phyloP scores from a whole-genome alignment of 2,329 filamentous ascomycete genomes.

The Xylariaceae sp. region DNA sequence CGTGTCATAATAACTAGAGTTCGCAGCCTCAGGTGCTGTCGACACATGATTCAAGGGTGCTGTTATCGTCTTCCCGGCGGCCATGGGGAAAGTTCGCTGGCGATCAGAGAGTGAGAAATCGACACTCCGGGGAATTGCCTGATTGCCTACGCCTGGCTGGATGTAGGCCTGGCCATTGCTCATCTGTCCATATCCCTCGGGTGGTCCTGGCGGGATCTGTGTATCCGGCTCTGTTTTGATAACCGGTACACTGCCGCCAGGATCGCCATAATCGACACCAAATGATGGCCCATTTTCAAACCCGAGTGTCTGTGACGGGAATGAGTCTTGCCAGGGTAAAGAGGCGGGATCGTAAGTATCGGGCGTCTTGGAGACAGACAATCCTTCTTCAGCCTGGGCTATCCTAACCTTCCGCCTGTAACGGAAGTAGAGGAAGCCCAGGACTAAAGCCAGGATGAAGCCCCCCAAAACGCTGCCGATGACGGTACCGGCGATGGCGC shows the following conservation, averaged over 20 bases:
- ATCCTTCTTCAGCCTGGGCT: constrained; percentile 22
- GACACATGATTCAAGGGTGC: constrained; percentile 21
- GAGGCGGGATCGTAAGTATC: constrained; percentile 14
- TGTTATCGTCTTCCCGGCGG: constrained; percentile 17
- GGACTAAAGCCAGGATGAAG: constrained; percentile 27
- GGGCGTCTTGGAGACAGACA: constrained; percentile 19
- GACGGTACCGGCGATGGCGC: constrained; percentile 32
- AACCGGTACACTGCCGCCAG: constrained; percentile 16
- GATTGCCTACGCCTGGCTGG: constrained; percentile 18
- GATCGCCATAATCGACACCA: constrained; percentile 21
- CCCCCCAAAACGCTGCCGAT: constrained; percentile 31
- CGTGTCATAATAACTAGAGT: constrained; percentile 33
- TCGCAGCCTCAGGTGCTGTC: constrained; percentile 28
- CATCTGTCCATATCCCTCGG: constrained; percentile 22
- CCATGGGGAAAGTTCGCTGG: constrained; percentile 21
- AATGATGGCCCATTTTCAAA: constrained; percentile 12
- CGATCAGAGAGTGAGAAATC: constrained; percentile 23
- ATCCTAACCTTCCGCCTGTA: constrained; percentile 26
- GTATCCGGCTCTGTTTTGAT: constrained; percentile 1
- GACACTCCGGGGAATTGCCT: constrained; percentile 21
- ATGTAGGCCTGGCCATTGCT: constrained; percentile 18
- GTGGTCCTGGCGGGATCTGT: constrained; percentile 19
- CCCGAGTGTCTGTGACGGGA: constrained; percentile 13
- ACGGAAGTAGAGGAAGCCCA: constrained; percentile 33
- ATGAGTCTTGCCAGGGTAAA: constrained; percentile 19